Evolutionary conservation across 129 eudicot species (phyloP).

Genomic region (Pulicaria dysenterica): DNA sequence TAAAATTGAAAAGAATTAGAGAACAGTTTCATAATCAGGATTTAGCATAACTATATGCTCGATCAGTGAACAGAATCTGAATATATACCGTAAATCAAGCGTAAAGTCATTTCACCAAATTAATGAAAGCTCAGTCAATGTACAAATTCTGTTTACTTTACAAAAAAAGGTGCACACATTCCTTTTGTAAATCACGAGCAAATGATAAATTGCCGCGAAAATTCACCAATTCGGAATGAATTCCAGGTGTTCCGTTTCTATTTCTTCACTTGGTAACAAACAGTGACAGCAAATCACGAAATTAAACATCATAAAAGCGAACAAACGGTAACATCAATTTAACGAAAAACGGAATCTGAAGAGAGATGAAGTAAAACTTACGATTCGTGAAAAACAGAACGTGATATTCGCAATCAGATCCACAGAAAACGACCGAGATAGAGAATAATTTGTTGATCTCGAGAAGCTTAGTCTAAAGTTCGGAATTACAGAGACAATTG

Average conservation of each 20-base stretch:
- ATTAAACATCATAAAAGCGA: constrained; percentile 14
- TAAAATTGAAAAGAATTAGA: background rate
- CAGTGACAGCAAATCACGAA: background rate
- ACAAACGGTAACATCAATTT: background rate
- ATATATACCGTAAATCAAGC: constrained; percentile 22
- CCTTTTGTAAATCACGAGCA: constrained; percentile 25
- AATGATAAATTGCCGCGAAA: constrained; percentile 27
- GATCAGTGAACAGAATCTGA: constrained; percentile 10
- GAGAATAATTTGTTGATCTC: constrained; percentile 23
- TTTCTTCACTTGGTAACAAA: constrained; percentile 3
- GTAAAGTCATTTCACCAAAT: constrained; percentile 16
- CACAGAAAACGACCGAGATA: constrained; percentile 13
- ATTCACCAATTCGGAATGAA: constrained; percentile 16
- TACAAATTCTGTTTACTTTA: constrained; percentile 22
- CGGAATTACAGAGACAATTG: background rate
- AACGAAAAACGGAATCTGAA: background rate
- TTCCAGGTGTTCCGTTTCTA: constrained; percentile 18
- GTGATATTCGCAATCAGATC: constrained; percentile 33
- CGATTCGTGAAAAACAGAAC: background rate
- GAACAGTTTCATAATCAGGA: background rate
- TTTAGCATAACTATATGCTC: background rate
- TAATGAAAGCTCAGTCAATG: constrained; percentile 27
- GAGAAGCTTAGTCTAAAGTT: background rate
- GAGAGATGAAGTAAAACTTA: constrained; percentile 23
- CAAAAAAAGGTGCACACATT: constrained; percentile 23